Evolutionary conservation across 495 filamentous ascomycete genomes (phyloP), one percentile per base, ranked within the genome.

Genomic region (Aspergillus steynii): DNA sequence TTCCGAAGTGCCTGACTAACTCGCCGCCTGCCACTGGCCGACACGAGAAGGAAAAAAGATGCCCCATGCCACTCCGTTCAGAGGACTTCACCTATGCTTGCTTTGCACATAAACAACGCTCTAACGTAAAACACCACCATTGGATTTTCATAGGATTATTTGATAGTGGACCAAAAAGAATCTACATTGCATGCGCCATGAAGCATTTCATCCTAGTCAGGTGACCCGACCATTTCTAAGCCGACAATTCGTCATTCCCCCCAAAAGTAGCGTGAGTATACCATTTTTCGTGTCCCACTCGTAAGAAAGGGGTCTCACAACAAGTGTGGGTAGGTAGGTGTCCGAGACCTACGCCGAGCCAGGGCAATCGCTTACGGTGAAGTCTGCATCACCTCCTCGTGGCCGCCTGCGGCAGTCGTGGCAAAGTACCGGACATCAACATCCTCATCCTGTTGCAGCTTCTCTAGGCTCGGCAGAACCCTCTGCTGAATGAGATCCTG

Each of bases 371-470:
- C 66, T 68, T 71, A 82, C 62, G 79, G 79, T 53, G 79, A 82
- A 52, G 79, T 82, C 65, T 80, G 74, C 79, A 82, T 80, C 56
- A 67, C 71, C 69, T 81, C 79, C 48, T 80, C 79, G 58, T 74
- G 71, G 62, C 70, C 69, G 66, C 72, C 74, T 57, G 84, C 79
- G 52, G 89, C 89, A 66, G 85, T 89, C 53, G 86, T 88, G 59
- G 95, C 96, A 71, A 96, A 99, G 76, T 92, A 99, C 68, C 95
- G 85, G 67, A 99, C 95, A 79, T 99, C 95, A 64, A 97, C 93
- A 81, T 99, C 95, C 51, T 96, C 92, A 70, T 99, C 95, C 76
- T 89, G 87, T 79, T 96, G 91, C 64, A 99, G 80, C 78, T 97
- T 99, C 79, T 96, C 92, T 68, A 99, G 72, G 71, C 88, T 93